Evolutionary conservation across 2,329 filamentous ascomycete species (phyloP).

Genomic region (Chalaropsis thielavioides): DNA sequence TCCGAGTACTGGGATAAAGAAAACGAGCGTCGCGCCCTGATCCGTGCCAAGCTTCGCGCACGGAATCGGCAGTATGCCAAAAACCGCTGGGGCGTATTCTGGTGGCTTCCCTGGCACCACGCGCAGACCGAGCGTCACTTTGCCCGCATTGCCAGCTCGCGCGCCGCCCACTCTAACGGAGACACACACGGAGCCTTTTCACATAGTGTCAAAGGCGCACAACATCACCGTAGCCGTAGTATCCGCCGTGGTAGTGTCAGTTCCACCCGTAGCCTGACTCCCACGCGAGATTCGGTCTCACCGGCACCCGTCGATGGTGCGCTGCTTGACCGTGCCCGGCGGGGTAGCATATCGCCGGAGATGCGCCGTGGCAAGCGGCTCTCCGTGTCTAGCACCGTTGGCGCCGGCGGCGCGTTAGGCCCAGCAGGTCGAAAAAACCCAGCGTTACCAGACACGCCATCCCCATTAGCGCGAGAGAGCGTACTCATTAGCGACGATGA

Average conservation of each 20-base stretch:
- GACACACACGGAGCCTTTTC: slow-evolving; percentile 23
- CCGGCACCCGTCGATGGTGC: slow-evolving; percentile 23
- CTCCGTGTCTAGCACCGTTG: slow-evolving; percentile 8
- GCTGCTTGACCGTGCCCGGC: slow-evolving; percentile 18
- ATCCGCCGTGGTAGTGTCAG: slow-evolving; percentile 38
- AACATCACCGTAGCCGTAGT: slow-evolving; percentile 34
- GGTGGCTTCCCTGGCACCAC: slow-evolving; percentile 64
- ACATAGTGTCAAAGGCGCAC: slow-evolving; percentile 29
- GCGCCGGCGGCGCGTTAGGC: neutral
- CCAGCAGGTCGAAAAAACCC: slow-evolving; percentile 8
- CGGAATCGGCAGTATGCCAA: slow-evolving; percentile 54
- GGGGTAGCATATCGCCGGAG: slow-evolving; percentile 14
- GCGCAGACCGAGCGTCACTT: slow-evolving; percentile 23
- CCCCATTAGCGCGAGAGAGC: slow-evolving; percentile 14
- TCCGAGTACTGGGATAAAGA: slow-evolving; percentile 95
- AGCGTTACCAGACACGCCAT: slow-evolving; percentile 3
- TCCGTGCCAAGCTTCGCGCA: slow-evolving; percentile 55
- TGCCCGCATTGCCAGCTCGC: slow-evolving; percentile 16
- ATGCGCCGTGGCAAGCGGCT: slow-evolving; percentile 14
- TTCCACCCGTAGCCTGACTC: slow-evolving; percentile 37
- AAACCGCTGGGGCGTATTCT: slow-evolving; percentile 58
- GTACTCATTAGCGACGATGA: slow-evolving; percentile 8
- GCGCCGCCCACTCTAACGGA: slow-evolving; percentile 27
- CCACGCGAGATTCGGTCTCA: slow-evolving; percentile 28
- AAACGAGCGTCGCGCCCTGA: slow-evolving; percentile 68